These are phyloP conservation scores for Sabuloglossum arenarium DNA, from an alignment of 495 filamentous ascomycete genomes.

Conservation along the genomic window DNA sequence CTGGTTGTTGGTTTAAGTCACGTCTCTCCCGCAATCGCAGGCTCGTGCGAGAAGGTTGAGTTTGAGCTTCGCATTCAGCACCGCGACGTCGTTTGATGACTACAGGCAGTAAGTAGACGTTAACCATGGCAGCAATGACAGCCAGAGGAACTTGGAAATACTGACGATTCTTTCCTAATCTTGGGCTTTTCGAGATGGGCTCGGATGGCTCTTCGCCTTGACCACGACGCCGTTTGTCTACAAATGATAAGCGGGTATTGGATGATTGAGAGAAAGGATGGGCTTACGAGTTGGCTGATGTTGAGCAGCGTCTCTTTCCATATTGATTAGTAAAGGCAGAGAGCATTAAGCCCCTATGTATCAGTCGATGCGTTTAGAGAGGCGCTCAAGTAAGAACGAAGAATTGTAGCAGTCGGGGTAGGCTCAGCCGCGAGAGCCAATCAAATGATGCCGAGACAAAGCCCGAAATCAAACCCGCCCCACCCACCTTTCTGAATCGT, in stretches of 20 bases:
- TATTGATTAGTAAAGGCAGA: not conserved
- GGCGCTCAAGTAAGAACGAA: not conserved
- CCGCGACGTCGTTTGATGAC: not conserved
- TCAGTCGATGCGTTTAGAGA: not conserved
- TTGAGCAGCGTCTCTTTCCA: constrained; percentile 1
- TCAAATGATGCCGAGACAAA: not conserved
- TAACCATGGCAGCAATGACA: not conserved
- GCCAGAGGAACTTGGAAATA: not conserved
- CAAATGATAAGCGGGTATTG: constrained; percentile 1
- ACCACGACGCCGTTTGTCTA: not conserved
- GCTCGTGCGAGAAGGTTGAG: no score
- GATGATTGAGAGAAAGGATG: not conserved
- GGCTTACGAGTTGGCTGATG: not conserved
- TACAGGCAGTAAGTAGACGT: not conserved
- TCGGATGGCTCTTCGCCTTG: not conserved
- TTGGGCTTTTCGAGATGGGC: not conserved
- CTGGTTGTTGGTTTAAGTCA: no score
- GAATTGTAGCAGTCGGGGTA: not conserved
- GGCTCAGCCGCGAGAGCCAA: not conserved
- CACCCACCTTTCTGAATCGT: no score
- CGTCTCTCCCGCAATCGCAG: no score
- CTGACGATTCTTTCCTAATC: not conserved
- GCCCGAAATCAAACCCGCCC: not conserved
- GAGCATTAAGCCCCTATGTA: not conserved
- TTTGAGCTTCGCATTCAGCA: not conserved